Evolutionary conservation across 768 basidiomycete genomes (phyloP), one percentile per base, ranked within the genome.

Genomic region (Pisolithus microcarpus): DNA sequence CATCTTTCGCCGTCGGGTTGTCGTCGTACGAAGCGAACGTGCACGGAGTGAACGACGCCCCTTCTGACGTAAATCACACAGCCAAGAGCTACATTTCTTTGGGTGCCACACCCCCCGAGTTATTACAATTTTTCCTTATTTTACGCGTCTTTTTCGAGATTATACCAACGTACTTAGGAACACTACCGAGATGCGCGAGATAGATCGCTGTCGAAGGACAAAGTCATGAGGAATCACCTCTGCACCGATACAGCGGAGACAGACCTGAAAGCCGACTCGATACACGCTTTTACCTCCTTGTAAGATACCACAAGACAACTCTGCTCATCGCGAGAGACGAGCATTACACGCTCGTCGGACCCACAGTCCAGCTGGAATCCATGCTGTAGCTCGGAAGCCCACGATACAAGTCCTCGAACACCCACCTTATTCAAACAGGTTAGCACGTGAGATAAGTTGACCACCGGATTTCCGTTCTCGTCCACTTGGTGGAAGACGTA

Each of bases 401-500:
- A 24, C 38, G 8, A 61, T 15, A 48, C 26, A 30, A 31, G 43
- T n/a, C 43, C 7, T 4, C 13, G 28, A 5, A 43, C 43, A 37
- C 75, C 37, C 38, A 86, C 91, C 81, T 98, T 99, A 76, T 94
- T 98, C 56, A 99, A 71, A 62, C 90, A 92, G 2, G 85, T 81
- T 21, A 99, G 71, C 10, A 99, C 94, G 70, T 98, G 94, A 0
- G 84, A 80, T 53, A 99, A 70, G 63, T 94, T 93, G 51, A 97
- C 75, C 16, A 96, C 81, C 0, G 96, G 94, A 48, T 86, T 83
- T 9, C 91, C 90, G 57, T 81, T 77, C 62, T 92, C 90, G 56
- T 96, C 93, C 38, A 96, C 86, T 66, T 96, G 93, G 64, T 99
- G 96, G 69, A 99, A 99, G 23, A 99, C 93, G 59, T 89, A 94